These are phyloP conservation scores for Moniliophthora roreri DNA, from an alignment of 1,284 basidiomycete species.

Conservation along the genomic window DNA sequence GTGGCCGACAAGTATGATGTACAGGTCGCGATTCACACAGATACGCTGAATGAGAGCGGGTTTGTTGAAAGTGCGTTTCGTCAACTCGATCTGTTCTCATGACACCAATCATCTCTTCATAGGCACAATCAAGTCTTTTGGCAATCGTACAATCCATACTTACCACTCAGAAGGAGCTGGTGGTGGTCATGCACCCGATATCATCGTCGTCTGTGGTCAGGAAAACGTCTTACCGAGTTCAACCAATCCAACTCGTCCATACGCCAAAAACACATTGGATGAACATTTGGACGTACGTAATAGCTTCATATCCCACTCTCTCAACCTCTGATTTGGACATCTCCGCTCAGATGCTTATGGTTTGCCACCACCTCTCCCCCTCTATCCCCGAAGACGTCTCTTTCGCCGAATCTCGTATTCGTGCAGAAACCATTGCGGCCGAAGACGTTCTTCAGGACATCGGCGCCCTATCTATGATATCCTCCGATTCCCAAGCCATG, in stretches of 20 bases:
- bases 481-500: slow-evolving; percentile 97
- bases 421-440: slow-evolving; percentile 95
- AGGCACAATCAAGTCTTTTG: slow-evolving; percentile 91
- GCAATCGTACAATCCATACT: slow-evolving; percentile 93
- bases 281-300: slow-evolving; percentile 90
- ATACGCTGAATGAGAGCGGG: slow-evolving; percentile 94
- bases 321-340: neutral
- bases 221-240: slow-evolving; percentile 95
- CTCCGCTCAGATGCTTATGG: slow-evolving; percentile 88
- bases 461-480: slow-evolving; percentile 96
- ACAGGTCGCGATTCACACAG: slow-evolving; percentile 97
- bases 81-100: neutral
- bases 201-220: slow-evolving; percentile 92
- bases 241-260: slow-evolving; percentile 96
- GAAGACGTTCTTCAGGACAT: slow-evolving; percentile 96
- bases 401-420: slow-evolving; percentile 97
- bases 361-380: slow-evolving; percentile 89
- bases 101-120: slow-evolving; percentile 20
- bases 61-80: slow-evolving; percentile 77
- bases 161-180: slow-evolving; percentile 96
- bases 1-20: slow-evolving; percentile 94
- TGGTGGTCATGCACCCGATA: slow-evolving; percentile 97
- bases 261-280: slow-evolving; percentile 89
- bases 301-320: neutral
- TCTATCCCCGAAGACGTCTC: slow-evolving; percentile 92